phyloP scores from a whole-genome alignment of 2,329 filamentous ascomycete species.

The Gyromitra esculenta region DNA sequence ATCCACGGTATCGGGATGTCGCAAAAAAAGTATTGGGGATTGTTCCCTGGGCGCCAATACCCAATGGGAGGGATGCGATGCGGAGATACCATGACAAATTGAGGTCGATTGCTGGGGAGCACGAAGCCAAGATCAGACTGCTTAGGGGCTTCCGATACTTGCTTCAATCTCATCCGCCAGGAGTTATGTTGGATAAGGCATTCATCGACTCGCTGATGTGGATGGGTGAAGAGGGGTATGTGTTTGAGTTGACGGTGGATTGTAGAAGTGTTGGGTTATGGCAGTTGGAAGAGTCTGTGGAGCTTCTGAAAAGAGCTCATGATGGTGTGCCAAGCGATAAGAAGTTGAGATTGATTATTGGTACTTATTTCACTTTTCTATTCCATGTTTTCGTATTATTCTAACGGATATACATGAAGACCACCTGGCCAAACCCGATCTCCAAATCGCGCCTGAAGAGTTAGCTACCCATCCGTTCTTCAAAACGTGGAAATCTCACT shows the following conservation, averaged over 20 bases:
- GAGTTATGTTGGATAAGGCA: constrained; percentile 70
- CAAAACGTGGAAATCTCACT: constrained; percentile 29
- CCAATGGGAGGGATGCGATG: constrained; percentile 70
- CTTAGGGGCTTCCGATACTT: constrained; percentile 84
- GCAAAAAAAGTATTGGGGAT: constrained; percentile 70
- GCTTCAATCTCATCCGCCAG: constrained; percentile 77
- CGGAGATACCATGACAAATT: constrained; percentile 70
- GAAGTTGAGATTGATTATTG: constrained; percentile 27
- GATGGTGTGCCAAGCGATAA: constrained; percentile 4
- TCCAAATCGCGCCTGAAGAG: constrained; percentile 23
- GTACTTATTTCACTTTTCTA: constrained; percentile 12
- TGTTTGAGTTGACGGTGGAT: constrained; percentile 87
- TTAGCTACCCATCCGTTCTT: constrained; percentile 27
- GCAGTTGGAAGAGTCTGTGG: constrained; percentile 73
- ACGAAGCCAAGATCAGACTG: constrained; percentile 68
- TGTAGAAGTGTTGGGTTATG: constrained; percentile 76
- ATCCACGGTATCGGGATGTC: constrained; percentile 16
- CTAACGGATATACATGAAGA: constrained; percentile 19
- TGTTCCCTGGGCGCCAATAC: constrained; percentile 84
- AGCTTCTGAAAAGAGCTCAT: constrained; percentile 37
- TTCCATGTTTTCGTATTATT: neutral
- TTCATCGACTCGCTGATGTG: constrained; percentile 75
- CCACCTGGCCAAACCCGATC: constrained; percentile 44
- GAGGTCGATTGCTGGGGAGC: constrained; percentile 69
- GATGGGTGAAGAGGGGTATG: constrained; percentile 70